These are phyloP conservation scores for Penicillium robsamsonii DNA, from an alignment of 495 filamentous ascomycete species.

Conservation along the genomic window DNA sequence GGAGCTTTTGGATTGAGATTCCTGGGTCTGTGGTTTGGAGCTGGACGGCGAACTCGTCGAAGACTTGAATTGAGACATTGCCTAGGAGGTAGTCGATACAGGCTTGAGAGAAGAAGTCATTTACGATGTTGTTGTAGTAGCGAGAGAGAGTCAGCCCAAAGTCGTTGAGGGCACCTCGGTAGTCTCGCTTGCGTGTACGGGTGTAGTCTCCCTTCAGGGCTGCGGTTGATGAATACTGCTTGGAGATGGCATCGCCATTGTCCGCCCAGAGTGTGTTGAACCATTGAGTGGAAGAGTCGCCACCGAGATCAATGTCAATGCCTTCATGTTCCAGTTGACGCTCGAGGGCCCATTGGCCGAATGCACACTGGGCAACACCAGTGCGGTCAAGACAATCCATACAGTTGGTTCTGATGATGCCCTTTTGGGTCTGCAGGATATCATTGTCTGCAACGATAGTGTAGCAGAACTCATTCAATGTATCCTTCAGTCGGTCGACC, in stretches of 20 bases:
- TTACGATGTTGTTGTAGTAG: constrained; percentile 76
- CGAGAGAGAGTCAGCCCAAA: constrained; percentile 79
- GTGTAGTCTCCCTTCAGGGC: constrained; percentile 96
- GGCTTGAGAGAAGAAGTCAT: constrained; percentile 93
- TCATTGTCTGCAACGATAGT: constrained; percentile 54
- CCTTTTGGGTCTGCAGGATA: constrained; percentile 59
- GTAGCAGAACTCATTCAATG: constrained; percentile 63
- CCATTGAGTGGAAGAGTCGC: constrained; percentile 75
- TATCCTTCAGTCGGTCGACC: constrained; percentile 62
- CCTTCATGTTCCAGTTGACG: constrained; percentile 71
- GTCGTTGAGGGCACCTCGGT: constrained; percentile 89
- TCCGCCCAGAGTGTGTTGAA: constrained; percentile 97
- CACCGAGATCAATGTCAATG: constrained; percentile 64
- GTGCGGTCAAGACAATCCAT: constrained; percentile 97
- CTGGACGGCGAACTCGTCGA: constrained; percentile 85
- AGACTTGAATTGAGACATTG: constrained; percentile 76
- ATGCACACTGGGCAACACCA: constrained; percentile 88
- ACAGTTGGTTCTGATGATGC: constrained; percentile 85
- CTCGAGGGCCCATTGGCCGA: constrained; percentile 73
- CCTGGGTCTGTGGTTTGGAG: constrained; percentile 87
- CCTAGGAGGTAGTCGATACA: constrained; percentile 94
- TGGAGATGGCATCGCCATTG: constrained; percentile 66
- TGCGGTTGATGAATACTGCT: constrained; percentile 79
- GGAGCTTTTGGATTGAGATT: constrained; percentile 75
- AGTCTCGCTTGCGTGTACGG: constrained; percentile 82